Evolutionary conservation across 108 stramenopile genomes (phyloP), one percentile per base, ranked within the genome.

Genomic region (Nitzschia inconspicua): DNA sequence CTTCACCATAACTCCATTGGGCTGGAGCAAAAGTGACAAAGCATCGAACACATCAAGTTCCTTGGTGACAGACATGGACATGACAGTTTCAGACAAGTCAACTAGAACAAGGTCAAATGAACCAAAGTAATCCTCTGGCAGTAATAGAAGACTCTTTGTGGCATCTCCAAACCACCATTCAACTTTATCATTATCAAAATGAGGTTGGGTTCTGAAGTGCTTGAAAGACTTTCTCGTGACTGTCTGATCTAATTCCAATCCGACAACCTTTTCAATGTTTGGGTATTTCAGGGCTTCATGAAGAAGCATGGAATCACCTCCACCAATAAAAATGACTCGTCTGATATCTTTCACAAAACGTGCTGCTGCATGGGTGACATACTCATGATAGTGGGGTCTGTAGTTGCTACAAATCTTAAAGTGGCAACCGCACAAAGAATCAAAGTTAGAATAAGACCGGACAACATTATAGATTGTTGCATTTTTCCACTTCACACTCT

Each of bases 121-220:
- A 3, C 86, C 86, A 57, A 85, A 88, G 61, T 85, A 91, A 10
- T 88, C 86, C 22, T 83, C 58, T 11, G 86, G 84, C 20, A 91
- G 66, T 53, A 91, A 51, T 7, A 85, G 47, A 27, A 91, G 49
- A 41, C 67, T 75, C 73, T 88, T 91, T 53, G 90, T 65, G 1
- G 90, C 90, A 61, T 91, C 90, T 23, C 90, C 90, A 55, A 84
- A 91, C 90, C 90, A 91, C 90, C 90, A 91, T 68, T 88, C 76
- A 0, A 91, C 90, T 25, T 80, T 75, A 23, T 73, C 68, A 59
- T 88, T 77, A 44, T 91, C 86, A 65, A 83, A 91, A 52, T 91
- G 90, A 13, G 90, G 86, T 51, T 91, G 86, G 3, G 90, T 82
- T 29, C 71, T 72, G 52, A 88, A 83, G 61, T 91, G 76, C 65